phyloP scores from a whole-genome alignment of 768 basidiomycete species.

The Lactarius deliciosus region DNA sequence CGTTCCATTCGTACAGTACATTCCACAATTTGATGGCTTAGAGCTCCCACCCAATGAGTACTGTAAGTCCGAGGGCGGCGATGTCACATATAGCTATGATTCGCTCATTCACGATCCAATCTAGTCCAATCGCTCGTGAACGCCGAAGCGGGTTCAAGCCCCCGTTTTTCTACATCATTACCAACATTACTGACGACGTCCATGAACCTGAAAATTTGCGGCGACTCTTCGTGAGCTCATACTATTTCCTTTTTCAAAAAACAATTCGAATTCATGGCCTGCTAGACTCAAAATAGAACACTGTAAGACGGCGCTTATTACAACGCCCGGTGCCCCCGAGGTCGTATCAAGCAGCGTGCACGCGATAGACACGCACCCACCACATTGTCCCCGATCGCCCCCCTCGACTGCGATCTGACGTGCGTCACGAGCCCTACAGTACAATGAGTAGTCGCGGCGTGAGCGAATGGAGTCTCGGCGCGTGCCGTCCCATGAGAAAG shows the following conservation, averaged over 20 bases:
- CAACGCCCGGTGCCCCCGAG: neutral
- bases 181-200: too few relatives aligned
- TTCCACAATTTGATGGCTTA: neutral
- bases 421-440: too few relatives aligned
- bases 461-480: neutral
- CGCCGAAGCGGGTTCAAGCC: too few relatives aligned
- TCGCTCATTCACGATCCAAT: neutral
- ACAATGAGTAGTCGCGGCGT: neutral
- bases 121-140: neutral
- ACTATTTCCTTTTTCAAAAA: neutral
- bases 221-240: neutral
- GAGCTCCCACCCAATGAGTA: neutral
- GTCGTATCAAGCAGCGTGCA: neutral
- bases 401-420: neutral
- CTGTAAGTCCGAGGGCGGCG: neutral
- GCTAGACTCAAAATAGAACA: neutral
- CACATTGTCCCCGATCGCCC: neutral
- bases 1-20: neutral
- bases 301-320: neutral
- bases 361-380: neutral
- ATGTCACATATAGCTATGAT: neutral
- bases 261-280: neutral
- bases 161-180: neutral
- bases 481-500: neutral
- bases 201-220: neutral